Base-by-base conservation (phyloP, 2,329 filamentous ascomycete species). In the Sphaerulina populicola region DNA sequence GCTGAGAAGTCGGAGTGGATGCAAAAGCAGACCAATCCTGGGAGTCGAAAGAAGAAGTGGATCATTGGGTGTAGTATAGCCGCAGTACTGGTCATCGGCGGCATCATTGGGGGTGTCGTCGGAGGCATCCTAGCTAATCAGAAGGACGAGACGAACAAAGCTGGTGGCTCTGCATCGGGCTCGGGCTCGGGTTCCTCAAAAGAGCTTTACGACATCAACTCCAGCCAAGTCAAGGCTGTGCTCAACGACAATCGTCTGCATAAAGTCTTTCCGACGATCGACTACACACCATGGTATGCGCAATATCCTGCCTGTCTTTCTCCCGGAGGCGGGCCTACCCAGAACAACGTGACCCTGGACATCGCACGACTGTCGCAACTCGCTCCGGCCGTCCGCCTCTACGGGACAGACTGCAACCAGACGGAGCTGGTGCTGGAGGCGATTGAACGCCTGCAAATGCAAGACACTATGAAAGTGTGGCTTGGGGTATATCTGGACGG, bases 321-420 rank as follows among this genome's bases (percentile, higher is more conserved):
- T 49, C 47, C 44, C 14, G 52, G 52, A n/a, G 78, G 83, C 60
- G 86, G 87, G 0, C 86, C 91, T 0, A 90, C 84, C 31, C 91
- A 96, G 66, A 95, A 97, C 72, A 96, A 97, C 66, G 77, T 97
- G 58, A 97, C 93, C 0, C 82, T 88, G 47, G 91, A 97, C 66
- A 74, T 96, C 52, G 91, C 93, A 1, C 83, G 96, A 8, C 80
- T 97, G 46, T 89, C 86, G 10, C 89, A 95, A 67, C 75, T 97
- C 39, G 95, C 89, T 53, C 90, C 94, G 66, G 83, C 82, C 2
- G 79, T 97, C 43, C 84, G 91, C 6, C 76, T 96, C 1, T 97
- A 97, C 67, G 91, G 91, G 44, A 97, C 88, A 10, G 91, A 97
- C 71, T 97, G 91, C 77, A 96, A 96, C 69, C 91, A 97, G 70